phyloP scores from a whole-genome alignment of 768 basidiomycete genomes.

The Trametes cinnabarina region DNA sequence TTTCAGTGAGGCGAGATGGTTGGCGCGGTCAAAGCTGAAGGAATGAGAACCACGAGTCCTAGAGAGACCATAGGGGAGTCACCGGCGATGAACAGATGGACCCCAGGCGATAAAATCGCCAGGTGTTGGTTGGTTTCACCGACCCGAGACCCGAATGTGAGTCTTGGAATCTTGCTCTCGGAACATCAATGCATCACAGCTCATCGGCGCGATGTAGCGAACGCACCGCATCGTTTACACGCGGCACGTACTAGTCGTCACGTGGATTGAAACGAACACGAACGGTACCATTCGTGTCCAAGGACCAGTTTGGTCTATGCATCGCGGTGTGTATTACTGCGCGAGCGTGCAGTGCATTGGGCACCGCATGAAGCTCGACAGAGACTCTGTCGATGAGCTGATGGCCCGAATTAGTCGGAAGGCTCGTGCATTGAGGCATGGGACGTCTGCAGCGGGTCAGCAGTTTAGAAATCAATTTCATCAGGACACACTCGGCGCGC shows the following conservation, averaged over 20 bases:
- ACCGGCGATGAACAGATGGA: background rate
- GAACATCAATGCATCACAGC: no score
- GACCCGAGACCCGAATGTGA: background rate
- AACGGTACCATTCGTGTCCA: no score
- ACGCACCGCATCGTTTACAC: no score
- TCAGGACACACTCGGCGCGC: slow-evolving; percentile 11
- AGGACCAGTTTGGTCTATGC: no score
- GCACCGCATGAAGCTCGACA: no score
- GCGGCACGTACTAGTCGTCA: no score
- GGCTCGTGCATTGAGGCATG: no score
- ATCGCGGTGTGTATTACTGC: no score
- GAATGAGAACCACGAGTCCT: background rate
- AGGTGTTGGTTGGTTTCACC: background rate
- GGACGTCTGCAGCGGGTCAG: background rate
- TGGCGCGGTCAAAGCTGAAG: background rate
- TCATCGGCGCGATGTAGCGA: no score
- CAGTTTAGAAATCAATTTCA: slow-evolving; percentile 13
- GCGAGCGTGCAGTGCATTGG: no score
- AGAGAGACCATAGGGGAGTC: background rate
- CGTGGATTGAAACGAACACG: no score
- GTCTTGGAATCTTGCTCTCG: background rate
- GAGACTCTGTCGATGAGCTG: no score
- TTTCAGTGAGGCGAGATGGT: background rate
- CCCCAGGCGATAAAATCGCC: background rate
- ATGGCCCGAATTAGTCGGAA: background rate